Evolutionary conservation across 306 rosid genomes (phyloP).

Genomic region (Quercus engelmannii): DNA sequence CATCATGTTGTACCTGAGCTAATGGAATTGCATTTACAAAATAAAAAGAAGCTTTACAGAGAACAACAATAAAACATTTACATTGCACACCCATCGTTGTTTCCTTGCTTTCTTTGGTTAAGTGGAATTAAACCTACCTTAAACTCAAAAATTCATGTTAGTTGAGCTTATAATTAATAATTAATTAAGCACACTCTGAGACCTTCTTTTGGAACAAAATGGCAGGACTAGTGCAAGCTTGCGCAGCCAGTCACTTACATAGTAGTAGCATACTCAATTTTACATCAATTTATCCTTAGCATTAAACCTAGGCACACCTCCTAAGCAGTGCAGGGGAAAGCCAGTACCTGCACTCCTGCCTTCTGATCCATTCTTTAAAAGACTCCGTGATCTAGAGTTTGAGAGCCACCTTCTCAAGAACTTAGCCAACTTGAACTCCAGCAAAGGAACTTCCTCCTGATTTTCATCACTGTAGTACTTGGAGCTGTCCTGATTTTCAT

Average conservation of each 20-base stretch:
- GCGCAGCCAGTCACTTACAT: background rate
- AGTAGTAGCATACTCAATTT: background rate
- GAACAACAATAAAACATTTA: too few relatives aligned
- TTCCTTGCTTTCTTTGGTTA: too few relatives aligned
- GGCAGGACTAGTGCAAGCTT: background rate
- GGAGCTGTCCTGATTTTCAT: conserved; percentile 8
- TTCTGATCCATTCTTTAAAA: conserved; percentile 20
- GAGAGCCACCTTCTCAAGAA: conserved; percentile 35
- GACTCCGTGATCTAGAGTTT: conserved; percentile 18
- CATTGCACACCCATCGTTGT: too few relatives aligned
- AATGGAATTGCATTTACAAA: too few relatives aligned
- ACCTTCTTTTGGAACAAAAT: background rate
- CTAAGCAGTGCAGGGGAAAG: conserved; percentile 4
- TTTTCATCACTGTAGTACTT: background rate
- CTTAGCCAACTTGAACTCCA: conserved; percentile 23
- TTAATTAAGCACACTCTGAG: background rate
- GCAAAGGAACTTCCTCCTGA: conserved; percentile 10
- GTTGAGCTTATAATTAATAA: too few relatives aligned
- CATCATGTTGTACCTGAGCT: too few relatives aligned
- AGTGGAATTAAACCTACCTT: too few relatives aligned
- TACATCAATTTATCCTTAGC: background rate
- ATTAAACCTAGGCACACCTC: background rate
- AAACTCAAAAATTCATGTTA: too few relatives aligned
- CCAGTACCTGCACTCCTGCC: conserved; percentile 15
- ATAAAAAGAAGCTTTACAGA: too few relatives aligned